Evolutionary conservation across 2,329 filamentous ascomycete genomes (phyloP).

Genomic region (Neobulgaria alba): DNA sequence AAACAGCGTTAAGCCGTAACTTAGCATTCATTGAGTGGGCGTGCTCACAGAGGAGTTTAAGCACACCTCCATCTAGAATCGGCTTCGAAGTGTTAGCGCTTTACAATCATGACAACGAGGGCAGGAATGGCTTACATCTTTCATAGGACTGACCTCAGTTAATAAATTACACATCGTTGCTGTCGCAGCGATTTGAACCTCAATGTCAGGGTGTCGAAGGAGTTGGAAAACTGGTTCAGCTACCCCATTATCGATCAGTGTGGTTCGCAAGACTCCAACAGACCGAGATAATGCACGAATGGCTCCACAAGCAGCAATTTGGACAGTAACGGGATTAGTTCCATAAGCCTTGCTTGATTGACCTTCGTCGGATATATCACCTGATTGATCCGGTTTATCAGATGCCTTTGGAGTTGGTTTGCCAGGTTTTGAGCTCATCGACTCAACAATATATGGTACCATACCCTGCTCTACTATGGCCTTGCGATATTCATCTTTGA

Average conservation of each 20-base stretch:
- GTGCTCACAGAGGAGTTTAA: constrained; percentile 73
- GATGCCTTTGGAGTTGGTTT: constrained; percentile 36
- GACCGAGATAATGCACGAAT: constrained; percentile 77
- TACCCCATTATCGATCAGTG: constrained; percentile 77
- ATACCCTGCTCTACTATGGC: constrained; percentile 74
- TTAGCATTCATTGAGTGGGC: constrained; percentile 74
- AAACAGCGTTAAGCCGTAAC: constrained; percentile 76
- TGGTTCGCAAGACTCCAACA: constrained; percentile 74
- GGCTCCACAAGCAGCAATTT: constrained; percentile 78
- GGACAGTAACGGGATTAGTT: constrained; percentile 63
- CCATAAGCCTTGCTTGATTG: constrained; percentile 45
- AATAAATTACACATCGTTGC: constrained; percentile 79
- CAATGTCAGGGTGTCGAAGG: constrained; percentile 63
- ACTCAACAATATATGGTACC: constrained; percentile 74
- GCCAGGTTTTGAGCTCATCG: constrained; percentile 55
- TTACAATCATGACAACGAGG: background rate
- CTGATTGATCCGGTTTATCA: constrained; percentile 31
- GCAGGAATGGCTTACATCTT: constrained; percentile 52
- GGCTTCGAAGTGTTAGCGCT: constrained; percentile 39
- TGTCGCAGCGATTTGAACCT: constrained; percentile 80
- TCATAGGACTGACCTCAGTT: constrained; percentile 84
- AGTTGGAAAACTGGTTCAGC: constrained; percentile 69
- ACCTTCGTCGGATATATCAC: constrained; percentile 10
- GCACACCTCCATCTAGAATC: constrained; percentile 64
- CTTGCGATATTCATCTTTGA: constrained; percentile 79